Conservation (phyloP, 176 grass and related monocot genomes). For the Paspalum notatum region DNA sequence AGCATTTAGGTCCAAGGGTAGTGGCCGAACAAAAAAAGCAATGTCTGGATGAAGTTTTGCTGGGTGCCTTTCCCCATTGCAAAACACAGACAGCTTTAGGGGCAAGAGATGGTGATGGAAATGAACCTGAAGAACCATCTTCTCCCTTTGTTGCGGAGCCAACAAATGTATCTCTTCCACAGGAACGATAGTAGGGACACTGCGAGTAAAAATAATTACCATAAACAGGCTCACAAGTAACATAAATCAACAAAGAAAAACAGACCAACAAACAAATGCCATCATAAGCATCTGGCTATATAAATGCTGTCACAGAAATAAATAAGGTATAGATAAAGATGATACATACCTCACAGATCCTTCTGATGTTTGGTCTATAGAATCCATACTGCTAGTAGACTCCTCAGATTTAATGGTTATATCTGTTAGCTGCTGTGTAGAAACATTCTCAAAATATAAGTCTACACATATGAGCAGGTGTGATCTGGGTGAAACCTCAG, state of each 20-base stretch:
- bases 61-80: slow-evolving; percentile 74
- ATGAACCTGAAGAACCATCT: slow-evolving; percentile 73
- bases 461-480: slow-evolving; percentile 65
- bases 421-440: slow-evolving; percentile 54
- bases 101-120: slow-evolving; percentile 95
- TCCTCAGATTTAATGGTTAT: slow-evolving; percentile 79
- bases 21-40: slow-evolving; percentile 77
- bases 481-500: slow-evolving; percentile 63
- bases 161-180: slow-evolving; percentile 67
- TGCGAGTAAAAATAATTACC: slow-evolving; percentile 40
- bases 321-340: slow-evolving; percentile 9
- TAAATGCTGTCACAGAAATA: not conserved
- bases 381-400: slow-evolving; percentile 49
- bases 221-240: slow-evolving; percentile 29
- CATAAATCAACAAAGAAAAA: slow-evolving; percentile 19
- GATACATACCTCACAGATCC: slow-evolving; percentile 62
- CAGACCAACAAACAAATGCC: slow-evolving; percentile 9
- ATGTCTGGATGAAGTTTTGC: slow-evolving; percentile 86
- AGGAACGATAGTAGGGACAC: slow-evolving; percentile 50
- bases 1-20: slow-evolving; percentile 68
- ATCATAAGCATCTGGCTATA: slow-evolving; percentile 9
- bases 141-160: slow-evolving; percentile 65
- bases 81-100: slow-evolving; percentile 72
- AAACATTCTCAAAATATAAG: slow-evolving; percentile 79
- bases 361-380: slow-evolving; percentile 48